These are phyloP conservation scores for Pholiota conissans DNA, from an alignment of 768 basidiomycete species.

Conservation along the genomic window DNA sequence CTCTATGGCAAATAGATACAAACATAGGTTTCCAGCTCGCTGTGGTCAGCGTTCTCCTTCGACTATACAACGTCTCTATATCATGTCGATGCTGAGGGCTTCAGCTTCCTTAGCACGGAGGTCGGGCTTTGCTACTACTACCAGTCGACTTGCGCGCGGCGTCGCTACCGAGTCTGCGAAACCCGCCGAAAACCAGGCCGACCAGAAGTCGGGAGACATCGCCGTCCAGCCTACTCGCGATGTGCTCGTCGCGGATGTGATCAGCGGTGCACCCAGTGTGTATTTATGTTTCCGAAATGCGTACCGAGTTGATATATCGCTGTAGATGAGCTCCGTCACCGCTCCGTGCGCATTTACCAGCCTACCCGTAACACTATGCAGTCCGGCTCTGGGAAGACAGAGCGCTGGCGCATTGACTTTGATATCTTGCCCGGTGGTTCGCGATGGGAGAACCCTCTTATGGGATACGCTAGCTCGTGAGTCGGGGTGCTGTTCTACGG, in stretches of 20 bases:
- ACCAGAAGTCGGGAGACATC: constrained; percentile 39
- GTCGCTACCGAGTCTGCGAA: constrained; percentile 30
- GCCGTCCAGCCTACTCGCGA: constrained; percentile 53
- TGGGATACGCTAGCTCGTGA: constrained; percentile 96
- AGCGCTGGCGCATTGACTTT: constrained; percentile 94
- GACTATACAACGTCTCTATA: no score
- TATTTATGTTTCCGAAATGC: constrained; percentile 8
- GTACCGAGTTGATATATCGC: no score
- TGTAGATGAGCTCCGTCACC: constrained; percentile 80
- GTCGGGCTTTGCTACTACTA: constrained; percentile 16
- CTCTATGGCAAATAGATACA: no score
- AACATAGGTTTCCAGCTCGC: no score
- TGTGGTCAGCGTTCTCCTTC: no score
- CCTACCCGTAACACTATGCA: constrained; percentile 95
- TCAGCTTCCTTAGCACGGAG: constrained; percentile 28
- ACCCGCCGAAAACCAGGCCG: constrained; percentile 26
- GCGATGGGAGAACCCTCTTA: constrained; percentile 97
- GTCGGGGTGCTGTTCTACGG: constrained; percentile 27
- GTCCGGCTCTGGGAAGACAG: constrained; percentile 81
- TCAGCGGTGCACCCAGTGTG: constrained; percentile 86
- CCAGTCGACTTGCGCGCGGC: constrained; percentile 25
- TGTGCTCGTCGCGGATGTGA: constrained; percentile 74
- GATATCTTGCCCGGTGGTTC: constrained; percentile 88
- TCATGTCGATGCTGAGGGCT: constrained; percentile 59
- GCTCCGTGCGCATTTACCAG: constrained; percentile 89